Evolutionary conservation across 148 eudicot genomes (phyloP), one percentile per base, ranked within the genome.

Genomic region (Suaeda aralocaspica): DNA sequence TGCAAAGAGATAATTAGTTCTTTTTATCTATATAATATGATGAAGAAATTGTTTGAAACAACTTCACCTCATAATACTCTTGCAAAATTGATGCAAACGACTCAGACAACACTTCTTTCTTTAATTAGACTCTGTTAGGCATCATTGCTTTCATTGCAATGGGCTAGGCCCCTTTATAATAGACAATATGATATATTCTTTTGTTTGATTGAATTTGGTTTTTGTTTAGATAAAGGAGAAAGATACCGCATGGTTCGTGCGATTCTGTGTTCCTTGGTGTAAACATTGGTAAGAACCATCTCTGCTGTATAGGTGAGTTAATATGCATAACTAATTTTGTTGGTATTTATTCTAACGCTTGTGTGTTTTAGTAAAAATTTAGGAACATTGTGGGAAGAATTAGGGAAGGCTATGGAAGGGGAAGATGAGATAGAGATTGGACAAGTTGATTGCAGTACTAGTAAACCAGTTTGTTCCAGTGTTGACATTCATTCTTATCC

Each of bases 401-500:
- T 91, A 66, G 99, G 99, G 65, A 91, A 84, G 73, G 83, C 80
- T 63, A 83, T 94, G 92, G 99, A 94, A 84, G 86, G 96, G 25
- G 99, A 89, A 73, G 99, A 94, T 74, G 93, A 94, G 80, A 91
- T 91, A 66, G 97, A 94, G 79, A 77, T 91, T 72, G 97, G 97
- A 72, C 82, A 83, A 82, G 99, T 94, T 75, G 96, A 94, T 63
- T 94, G 99, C 78, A 81, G 84, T 49, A 78, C 84, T 39, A 76
- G 81, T 78, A 91, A 83, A 76, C 83, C 92, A 45, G 86, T 89
- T n/a, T 94, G 99, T 72, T 61, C 80, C 55, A 83, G 91, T 79
- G 91, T 89, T 58, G 89, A 94, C 81, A 94, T 94, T 49, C 96
- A 91, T 78, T 89, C 98, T 22, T 94, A 94, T 82, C 98, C 98